Conservation (phyloP, 345 rosid species). For the Theobroma cacao region DNA sequence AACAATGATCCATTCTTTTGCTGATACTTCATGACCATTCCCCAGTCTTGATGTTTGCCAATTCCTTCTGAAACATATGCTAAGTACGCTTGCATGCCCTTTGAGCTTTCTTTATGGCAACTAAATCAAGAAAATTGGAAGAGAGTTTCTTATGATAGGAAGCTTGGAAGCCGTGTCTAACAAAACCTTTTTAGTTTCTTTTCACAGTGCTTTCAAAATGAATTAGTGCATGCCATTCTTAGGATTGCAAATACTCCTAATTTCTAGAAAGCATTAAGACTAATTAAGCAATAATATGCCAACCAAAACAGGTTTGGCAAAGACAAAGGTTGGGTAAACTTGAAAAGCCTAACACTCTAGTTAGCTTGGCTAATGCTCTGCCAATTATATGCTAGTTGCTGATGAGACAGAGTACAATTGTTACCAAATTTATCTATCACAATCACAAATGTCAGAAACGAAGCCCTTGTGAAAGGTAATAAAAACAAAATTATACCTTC, state of each 20-base stretch:
- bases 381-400: neutral
- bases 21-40: constrained; percentile 60
- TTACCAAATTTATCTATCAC: neutral
- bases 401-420: too few relatives aligned
- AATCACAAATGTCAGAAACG: neutral
- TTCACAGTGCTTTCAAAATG: neutral
- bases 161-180: neutral
- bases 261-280: neutral
- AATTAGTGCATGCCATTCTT: neutral
- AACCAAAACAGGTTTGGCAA: neutral
- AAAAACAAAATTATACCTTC: constrained; percentile 36
- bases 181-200: neutral
- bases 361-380: neutral
- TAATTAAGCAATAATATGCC: neutral
- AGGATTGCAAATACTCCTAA: neutral
- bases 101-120: constrained; percentile 26
- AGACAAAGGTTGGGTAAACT: neutral
- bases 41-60: constrained; percentile 55
- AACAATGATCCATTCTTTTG: constrained; percentile 73
- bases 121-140: constrained; percentile 21
- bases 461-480: neutral
- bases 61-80: constrained; percentile 74
- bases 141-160: neutral
- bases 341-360: neutral
- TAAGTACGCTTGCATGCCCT: constrained; percentile 57